Evolutionary conservation across 805 yeast genomes (phyloP).

Genomic region (Metschnikowia continentalis): DNA sequence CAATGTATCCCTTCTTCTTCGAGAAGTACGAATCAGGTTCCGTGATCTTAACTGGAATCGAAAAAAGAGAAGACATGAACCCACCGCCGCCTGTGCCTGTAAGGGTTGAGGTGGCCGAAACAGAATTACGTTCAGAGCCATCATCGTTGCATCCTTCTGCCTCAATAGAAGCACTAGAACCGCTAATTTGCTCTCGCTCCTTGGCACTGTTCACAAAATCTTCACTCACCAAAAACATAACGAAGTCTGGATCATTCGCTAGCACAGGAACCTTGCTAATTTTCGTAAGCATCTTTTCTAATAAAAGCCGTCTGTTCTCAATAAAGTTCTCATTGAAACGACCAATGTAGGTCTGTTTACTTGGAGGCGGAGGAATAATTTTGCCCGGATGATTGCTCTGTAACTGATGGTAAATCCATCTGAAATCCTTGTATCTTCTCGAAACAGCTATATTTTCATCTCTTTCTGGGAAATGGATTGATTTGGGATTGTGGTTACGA

Average conservation of each 20-base stretch:
- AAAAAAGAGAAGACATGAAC: constrained; percentile 67
- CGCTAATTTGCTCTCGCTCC: constrained; percentile 59
- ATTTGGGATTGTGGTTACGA: constrained; percentile 42
- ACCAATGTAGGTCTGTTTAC: constrained; percentile 90
- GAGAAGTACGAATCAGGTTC: constrained; percentile 80
- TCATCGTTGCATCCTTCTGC: constrained; percentile 36
- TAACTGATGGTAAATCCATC: constrained; percentile 90
- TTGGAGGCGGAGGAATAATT: constrained; percentile 88
- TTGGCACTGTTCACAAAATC: constrained; percentile 66
- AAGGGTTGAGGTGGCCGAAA: constrained; percentile 15
- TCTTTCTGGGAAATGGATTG: constrained; percentile 18
- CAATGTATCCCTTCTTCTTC: constrained; percentile 64
- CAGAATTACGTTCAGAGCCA: constrained; percentile 20
- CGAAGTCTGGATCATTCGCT: constrained; percentile 70
- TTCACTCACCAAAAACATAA: constrained; percentile 71
- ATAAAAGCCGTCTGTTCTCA: constrained; percentile 76
- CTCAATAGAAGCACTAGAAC: constrained; percentile 45
- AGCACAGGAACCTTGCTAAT: constrained; percentile 55
- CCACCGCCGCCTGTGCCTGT: constrained; percentile 42
- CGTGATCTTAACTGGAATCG: constrained; percentile 59
- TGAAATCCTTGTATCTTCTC: constrained; percentile 84
- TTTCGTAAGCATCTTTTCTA: constrained; percentile 80
- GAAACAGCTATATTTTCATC: constrained; percentile 43
- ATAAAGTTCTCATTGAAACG: constrained; percentile 87
- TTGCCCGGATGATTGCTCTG: constrained; percentile 84